These are phyloP conservation scores for Pulveroboletus sp. DNA, from an alignment of 768 basidiomycete genomes.

Conservation along the genomic window DNA sequence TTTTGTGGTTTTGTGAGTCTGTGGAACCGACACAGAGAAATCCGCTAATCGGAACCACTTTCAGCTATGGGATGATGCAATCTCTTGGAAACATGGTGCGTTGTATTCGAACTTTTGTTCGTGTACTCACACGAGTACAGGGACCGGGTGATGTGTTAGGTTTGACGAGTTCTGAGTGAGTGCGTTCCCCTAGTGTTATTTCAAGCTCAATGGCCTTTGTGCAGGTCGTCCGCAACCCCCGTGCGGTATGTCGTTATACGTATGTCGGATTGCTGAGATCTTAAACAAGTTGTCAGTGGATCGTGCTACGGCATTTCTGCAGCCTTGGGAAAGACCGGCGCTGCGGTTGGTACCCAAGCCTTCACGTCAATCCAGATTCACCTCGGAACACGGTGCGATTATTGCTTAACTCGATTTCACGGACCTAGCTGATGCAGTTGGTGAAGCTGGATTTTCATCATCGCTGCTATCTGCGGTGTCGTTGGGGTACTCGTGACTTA, in stretches of 20 bases:
- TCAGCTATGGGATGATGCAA: conserved; percentile 67
- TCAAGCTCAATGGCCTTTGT: conserved; percentile 1
- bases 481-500: conserved; percentile 60
- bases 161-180: conserved; percentile 61
- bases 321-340: conserved; percentile 66
- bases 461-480: conserved; percentile 64
- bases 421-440: background rate
- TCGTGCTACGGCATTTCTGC: conserved; percentile 69
- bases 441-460: conserved; percentile 60
- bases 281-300: conserved; percentile 36
- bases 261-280: background rate
- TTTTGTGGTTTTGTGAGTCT: conserved; percentile 61
- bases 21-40: background rate
- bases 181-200: conserved; percentile 8
- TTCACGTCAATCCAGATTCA: conserved; percentile 66
- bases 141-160: conserved; percentile 72
- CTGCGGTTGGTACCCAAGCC: conserved; percentile 65
- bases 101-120: background rate
- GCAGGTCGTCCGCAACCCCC: conserved; percentile 58
- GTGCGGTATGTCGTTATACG: conserved; percentile 40
- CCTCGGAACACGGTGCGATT: conserved; percentile 55
- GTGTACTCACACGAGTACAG: conserved; percentile 28
- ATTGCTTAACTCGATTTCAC: background rate
- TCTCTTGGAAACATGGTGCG: conserved; percentile 62
- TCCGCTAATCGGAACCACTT: background rate